phyloP scores from a whole-genome alignment of 768 basidiomycete genomes.

The Mycena metata region DNA sequence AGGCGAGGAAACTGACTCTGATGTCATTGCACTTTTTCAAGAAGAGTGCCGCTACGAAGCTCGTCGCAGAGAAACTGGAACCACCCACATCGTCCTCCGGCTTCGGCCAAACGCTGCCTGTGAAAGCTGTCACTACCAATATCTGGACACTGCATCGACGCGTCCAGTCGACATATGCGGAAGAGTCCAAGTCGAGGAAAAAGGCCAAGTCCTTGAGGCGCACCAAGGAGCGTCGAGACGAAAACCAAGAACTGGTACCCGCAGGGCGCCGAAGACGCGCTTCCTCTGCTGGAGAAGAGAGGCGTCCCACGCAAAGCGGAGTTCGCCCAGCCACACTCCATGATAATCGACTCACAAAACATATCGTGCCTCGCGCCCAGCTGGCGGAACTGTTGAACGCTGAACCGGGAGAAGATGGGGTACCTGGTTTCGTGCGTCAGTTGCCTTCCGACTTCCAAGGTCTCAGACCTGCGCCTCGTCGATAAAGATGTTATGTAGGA shows the following conservation, averaged over 20 bases:
- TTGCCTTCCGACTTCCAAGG: not conserved
- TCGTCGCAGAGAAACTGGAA: constrained; percentile 72
- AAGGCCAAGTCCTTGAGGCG: constrained; percentile 30
- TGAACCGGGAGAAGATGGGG: not conserved
- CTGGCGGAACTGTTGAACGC: constrained; percentile 43
- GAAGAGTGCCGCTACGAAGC: constrained; percentile 77
- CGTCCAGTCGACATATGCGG: constrained; percentile 41
- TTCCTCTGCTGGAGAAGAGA: constrained; percentile 61
- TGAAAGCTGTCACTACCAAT: constrained; percentile 21
- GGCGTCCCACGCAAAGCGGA: constrained; percentile 24
- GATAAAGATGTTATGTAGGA: not conserved
- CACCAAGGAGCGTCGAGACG: constrained; percentile 1
- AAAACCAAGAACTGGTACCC: constrained; percentile 32
- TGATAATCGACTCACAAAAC: constrained; percentile 28
- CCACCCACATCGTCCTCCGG: constrained; percentile 47
- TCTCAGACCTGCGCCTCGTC: constrained; percentile 31
- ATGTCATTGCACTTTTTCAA: constrained; percentile 71
- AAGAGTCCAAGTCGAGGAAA: constrained; percentile 41
- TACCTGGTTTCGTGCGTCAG: not conserved
- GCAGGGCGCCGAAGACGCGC: constrained; percentile 55
- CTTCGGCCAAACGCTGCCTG: not conserved
- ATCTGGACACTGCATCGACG: constrained; percentile 47
- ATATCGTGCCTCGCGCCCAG: constrained; percentile 46
- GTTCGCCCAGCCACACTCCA: constrained; percentile 7
- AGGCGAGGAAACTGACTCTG: constrained; percentile 76